Conservation (phyloP, 2,329 filamentous ascomycete genomes). For the Aureobasidium lini region DNA sequence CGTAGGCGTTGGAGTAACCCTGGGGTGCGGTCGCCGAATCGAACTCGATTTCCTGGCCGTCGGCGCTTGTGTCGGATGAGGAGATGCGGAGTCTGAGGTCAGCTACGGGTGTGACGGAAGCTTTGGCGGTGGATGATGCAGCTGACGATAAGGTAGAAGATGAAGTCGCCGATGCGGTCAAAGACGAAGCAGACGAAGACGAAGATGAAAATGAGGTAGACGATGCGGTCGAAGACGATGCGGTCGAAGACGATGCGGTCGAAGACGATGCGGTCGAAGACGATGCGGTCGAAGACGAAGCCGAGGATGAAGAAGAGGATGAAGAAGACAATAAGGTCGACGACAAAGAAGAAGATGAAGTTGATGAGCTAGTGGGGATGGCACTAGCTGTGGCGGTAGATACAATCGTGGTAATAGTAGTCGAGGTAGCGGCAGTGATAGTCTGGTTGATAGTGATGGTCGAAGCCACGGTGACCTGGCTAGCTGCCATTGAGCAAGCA, state of each 20-base stretch:
- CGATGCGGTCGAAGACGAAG: not conserved
- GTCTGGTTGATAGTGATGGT: not conserved
- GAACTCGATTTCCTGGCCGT: constrained; percentile 3
- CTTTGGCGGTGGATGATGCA: not conserved
- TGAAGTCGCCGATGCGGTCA: too few relatives aligned
- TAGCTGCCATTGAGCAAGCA: constrained; percentile 12
- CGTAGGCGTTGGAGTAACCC: not conserved
- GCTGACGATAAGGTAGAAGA: not conserved
- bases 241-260: not conserved
- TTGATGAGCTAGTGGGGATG: not conserved
- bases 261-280: not conserved
- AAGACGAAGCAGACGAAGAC: too few relatives aligned
- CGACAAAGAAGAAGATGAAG: too few relatives aligned
- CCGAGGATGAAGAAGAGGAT: not conserved
- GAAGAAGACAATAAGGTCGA: not conserved
- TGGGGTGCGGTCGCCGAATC: not conserved
- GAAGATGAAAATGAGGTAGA: too few relatives aligned
- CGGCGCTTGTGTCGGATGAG: not conserved
- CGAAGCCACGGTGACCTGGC: not conserved
- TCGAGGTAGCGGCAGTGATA: not conserved
- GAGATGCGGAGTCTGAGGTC: not conserved
- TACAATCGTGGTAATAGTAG: not conserved
- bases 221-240: not conserved
- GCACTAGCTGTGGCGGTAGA: not conserved
- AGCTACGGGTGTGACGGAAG: not conserved